Conservation (phyloP, 768 basidiomycete species). For the Cubamyces lactineus region DNA sequence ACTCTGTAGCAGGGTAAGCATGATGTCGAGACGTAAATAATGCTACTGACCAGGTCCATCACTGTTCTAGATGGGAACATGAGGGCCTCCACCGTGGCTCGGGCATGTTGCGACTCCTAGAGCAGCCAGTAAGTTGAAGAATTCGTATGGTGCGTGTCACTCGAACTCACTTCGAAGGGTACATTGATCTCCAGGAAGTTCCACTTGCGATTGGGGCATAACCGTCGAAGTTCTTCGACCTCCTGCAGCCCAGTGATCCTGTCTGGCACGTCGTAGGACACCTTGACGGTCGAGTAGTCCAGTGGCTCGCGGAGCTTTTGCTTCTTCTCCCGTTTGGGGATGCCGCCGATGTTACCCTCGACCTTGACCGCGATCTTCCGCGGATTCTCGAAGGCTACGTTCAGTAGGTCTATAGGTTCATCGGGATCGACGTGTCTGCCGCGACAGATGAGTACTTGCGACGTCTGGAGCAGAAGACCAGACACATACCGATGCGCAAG, state of each 20-base stretch:
- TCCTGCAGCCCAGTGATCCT: constrained; percentile 79
- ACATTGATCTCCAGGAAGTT: constrained; percentile 69
- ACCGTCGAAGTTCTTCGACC: constrained; percentile 69
- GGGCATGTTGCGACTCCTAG: constrained; percentile 69
- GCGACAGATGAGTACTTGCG: too few species aligned
- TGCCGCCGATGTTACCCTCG: constrained; percentile 49
- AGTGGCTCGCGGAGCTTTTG: constrained; percentile 38
- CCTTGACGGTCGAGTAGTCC: constrained; percentile 30
- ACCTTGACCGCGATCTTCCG: constrained; percentile 60
- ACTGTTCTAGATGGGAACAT: constrained; percentile 85
- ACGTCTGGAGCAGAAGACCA: too few species aligned
- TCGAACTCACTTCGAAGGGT: background rate
- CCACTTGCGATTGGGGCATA: constrained; percentile 86
- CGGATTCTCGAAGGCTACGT: constrained; percentile 97
- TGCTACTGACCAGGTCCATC: constrained; percentile 82
- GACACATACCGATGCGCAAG: constrained; percentile 70
- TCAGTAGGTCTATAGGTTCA: constrained; percentile 90
- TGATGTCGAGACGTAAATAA: background rate
- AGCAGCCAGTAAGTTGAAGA: constrained; percentile 9
- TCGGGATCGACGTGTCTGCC: constrained; percentile 67
- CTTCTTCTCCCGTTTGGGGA: constrained; percentile 46
- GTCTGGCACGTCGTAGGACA: constrained; percentile 83
- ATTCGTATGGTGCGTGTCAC: background rate
- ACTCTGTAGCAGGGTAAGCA: constrained; percentile 56
- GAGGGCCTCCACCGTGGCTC: constrained; percentile 58